Conservation (phyloP, 2,329 filamentous ascomycete species). For the Beauveria asiatica region DNA sequence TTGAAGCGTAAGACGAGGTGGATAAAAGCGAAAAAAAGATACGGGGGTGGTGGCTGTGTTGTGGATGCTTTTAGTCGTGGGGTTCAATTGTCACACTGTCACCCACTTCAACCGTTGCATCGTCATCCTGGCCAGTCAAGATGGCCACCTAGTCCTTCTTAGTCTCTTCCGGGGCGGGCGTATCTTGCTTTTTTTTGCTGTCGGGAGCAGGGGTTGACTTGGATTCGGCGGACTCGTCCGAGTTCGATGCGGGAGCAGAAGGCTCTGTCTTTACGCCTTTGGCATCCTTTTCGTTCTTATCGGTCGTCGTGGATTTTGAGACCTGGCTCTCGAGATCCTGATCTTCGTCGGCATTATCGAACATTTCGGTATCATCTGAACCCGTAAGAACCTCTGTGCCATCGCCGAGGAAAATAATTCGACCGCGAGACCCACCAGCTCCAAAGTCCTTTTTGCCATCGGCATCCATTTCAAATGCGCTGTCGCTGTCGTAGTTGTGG, state of each 20-base stretch:
- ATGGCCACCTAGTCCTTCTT: constrained; percentile 30
- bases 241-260: constrained; percentile 8
- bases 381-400: constrained; percentile 88
- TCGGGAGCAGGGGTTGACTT: constrained; percentile 1
- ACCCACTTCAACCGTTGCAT: constrained; percentile 13
- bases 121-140: constrained; percentile 10
- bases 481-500: constrained; percentile 72
- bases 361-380: constrained; percentile 86
- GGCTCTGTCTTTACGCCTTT: constrained; percentile 15
- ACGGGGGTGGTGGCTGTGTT: neutral
- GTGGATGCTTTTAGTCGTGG: neutral
- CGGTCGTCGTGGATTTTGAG: constrained; percentile 42
- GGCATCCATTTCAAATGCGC: constrained; percentile 67
- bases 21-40: constrained; percentile 7
- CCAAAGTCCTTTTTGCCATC: constrained; percentile 57
- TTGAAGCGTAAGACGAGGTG: neutral
- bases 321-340: constrained; percentile 81
- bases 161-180: constrained; percentile 18
- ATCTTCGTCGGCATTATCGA: constrained; percentile 78
- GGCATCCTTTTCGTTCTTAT: constrained; percentile 14
- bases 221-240: constrained; percentile 10
- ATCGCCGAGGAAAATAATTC: constrained; percentile 91
- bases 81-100: constrained; percentile 10
- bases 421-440: constrained; percentile 64
- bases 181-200: neutral